Conservation (phyloP, 345 rosid genomes). For the Luvunga scandens region DNA sequence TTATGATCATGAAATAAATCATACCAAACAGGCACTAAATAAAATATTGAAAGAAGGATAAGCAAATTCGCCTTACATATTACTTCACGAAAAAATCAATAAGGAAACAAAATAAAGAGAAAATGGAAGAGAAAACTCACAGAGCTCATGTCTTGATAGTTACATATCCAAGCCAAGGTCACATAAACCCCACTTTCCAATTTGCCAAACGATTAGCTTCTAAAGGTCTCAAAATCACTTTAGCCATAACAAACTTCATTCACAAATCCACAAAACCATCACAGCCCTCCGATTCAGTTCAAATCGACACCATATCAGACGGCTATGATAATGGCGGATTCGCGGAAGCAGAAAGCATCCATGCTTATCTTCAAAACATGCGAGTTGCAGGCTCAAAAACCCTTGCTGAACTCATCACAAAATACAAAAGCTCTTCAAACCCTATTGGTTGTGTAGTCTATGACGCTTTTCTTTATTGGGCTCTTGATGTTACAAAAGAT, state of each 20-base stretch:
- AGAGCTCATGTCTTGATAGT: constrained; percentile 30
- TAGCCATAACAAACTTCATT: constrained; percentile 38
- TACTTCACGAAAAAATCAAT: too few relatives aligned
- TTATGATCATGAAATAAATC: too few relatives aligned
- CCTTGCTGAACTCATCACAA: constrained; percentile 39
- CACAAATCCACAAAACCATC: constrained; percentile 21
- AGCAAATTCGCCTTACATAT: too few relatives aligned
- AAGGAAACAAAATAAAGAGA: neutral
- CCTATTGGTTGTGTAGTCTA: constrained; percentile 51
- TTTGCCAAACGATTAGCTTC: constrained; percentile 46
- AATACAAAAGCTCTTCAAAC: constrained; percentile 20
- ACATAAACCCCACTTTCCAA: constrained; percentile 46
- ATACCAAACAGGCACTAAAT: too few relatives aligned
- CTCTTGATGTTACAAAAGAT: constrained; percentile 55
- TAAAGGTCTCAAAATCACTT: constrained; percentile 37
- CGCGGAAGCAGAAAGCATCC: constrained; percentile 19
- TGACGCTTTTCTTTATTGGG: constrained; percentile 67
- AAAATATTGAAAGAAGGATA: too few relatives aligned
- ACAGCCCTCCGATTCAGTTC: constrained; percentile 10
- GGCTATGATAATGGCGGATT: constrained; percentile 37
- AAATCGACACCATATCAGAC: constrained; percentile 39
- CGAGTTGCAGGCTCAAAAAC: constrained; percentile 44
- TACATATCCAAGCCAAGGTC: constrained; percentile 48
- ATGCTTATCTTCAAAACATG: constrained; percentile 35
- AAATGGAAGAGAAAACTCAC: constrained; percentile 6